Conservation (phyloP, 352 stramenopile species). For the Pythium dissotocum region DNA sequence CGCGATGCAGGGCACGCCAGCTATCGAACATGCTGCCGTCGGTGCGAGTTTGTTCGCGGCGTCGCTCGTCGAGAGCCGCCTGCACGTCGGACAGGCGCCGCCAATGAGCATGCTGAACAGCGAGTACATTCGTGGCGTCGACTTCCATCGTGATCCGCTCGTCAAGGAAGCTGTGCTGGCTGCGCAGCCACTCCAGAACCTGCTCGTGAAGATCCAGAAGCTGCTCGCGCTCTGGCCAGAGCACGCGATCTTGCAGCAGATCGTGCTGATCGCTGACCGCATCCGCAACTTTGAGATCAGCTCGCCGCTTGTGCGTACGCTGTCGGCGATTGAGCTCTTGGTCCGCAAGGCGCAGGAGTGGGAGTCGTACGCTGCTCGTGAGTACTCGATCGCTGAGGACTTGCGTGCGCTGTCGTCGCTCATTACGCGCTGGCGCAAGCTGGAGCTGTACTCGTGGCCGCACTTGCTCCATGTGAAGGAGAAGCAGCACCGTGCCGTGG, state of each 20-base stretch:
- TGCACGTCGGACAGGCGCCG: constrained; percentile 57
- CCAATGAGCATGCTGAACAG: constrained; percentile 59
- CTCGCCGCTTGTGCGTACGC: constrained; percentile 86
- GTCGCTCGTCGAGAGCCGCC: constrained; percentile 67
- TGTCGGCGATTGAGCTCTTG: constrained; percentile 95
- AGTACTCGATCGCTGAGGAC: constrained; percentile 91
- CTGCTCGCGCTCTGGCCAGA: constrained; percentile 95
- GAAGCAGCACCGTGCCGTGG: constrained; percentile 65
- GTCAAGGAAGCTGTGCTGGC: constrained; percentile 91
- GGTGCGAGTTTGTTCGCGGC: constrained; percentile 61
- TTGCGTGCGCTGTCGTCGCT: constrained; percentile 92
- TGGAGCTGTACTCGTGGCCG: constrained; percentile 98
- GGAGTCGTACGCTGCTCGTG: constrained; percentile 94
- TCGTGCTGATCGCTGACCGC: constrained; percentile 90
- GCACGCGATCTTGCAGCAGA: constrained; percentile 95
- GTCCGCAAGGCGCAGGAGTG: constrained; percentile 98
- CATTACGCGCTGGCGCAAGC: constrained; percentile 96
- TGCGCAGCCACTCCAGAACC: constrained; percentile 79
- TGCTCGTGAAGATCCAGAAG: constrained; percentile 90
- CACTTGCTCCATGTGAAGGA: constrained; percentile 92
- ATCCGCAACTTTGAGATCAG: constrained; percentile 89
- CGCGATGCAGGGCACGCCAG: constrained; percentile 33
- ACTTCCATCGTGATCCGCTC: constrained; percentile 95
- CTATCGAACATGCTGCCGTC: constrained; percentile 52
- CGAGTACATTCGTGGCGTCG: constrained; percentile 79